Base-by-base conservation (phyloP, 1,139 yeast species). In the Nakaseomyces bracarensis region DNA sequence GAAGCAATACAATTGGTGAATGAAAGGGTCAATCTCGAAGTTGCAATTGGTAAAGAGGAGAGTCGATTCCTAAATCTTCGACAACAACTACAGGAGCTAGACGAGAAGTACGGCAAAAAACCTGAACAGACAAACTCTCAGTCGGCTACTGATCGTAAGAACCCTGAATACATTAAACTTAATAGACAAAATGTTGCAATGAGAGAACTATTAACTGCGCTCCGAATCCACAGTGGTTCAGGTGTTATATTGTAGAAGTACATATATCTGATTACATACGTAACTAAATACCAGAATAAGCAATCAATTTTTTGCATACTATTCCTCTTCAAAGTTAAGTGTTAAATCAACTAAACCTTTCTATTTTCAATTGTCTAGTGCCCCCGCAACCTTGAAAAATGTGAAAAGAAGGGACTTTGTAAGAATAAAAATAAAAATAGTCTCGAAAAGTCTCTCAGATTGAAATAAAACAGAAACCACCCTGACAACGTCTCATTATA, bases 141-240 rank as follows among this genome's bases (percentile, higher is more conserved):
- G 11, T 27, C 21, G 30, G 20, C 14, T 23, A 16, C 33, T 11
- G 37, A 25, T 23, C n/a, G 15, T 18, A 27, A 21, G 26, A 20
- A n/a, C 29, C 25, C 35, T 11, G 34, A 36, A 20, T 29, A 21
- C 6, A 41, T 42, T 7, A 26, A 23, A 19, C 9, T 42, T 31
- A 22, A 20, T 18, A 22, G 40, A 5, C 48, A 47, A 34, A 51
- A 49, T 22, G 44, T 43, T 20, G 45, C 45, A 1, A 36, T 53
- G 3, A 43, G 41, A 25, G 49, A 53, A 36, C 36, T 54, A 13
- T 39, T 54, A 6, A 29, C 46, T 10, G 56, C 57, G 4, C 38
- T 54, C 20, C 43, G 51, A 39, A 41, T 53, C 3, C 51, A 50
- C 21, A 36, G 43, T 15, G 51, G 52, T 8, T 35, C 26, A 28